A percentile compares a stretch with the other conserved stretches of the same genome.
Evolutionary conservation across 352 stramenopile genomes (phyloP).

Genomic region (Globisporangium middletonii): DNA sequence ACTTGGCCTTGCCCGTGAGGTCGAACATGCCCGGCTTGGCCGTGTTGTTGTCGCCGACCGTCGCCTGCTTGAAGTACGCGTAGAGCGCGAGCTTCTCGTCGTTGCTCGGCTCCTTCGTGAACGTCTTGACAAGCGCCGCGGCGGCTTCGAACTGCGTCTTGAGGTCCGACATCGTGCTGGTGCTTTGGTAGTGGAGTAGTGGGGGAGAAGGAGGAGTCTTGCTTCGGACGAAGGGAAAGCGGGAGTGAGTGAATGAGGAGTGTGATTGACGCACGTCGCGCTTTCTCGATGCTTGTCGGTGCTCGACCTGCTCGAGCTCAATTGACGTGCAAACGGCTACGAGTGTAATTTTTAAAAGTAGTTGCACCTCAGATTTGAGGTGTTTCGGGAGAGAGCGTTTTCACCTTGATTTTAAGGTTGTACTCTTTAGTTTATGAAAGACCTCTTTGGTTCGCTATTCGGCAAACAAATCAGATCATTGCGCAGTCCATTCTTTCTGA

Average conservation of each 20-base stretch:
- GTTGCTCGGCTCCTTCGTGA: slow-evolving; percentile 79
- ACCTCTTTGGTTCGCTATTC: too few relatives aligned
- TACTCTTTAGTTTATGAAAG: too few relatives aligned
- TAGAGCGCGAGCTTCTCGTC: slow-evolving; percentile 89
- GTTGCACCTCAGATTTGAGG: too few relatives aligned
- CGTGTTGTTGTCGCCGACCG: slow-evolving; percentile 81
- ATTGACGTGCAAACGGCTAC: too few relatives aligned
- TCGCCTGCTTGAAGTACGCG: slow-evolving; percentile 90
- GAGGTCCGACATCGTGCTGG: slow-evolving; percentile 67
- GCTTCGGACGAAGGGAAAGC: slow-evolving; percentile 14
- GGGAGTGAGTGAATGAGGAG: slow-evolving; percentile 18
- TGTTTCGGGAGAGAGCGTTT: too few relatives aligned
- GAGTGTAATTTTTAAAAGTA: too few relatives aligned
- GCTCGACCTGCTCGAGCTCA: too few relatives aligned
- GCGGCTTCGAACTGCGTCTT: slow-evolving; percentile 82
- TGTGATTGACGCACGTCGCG: slow-evolving; percentile 7
- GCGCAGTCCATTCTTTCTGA: too few relatives aligned
- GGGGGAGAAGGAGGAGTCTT: slow-evolving; percentile 4
- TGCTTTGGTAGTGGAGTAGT: neutral
- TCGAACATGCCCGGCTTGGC: slow-evolving; percentile 83
- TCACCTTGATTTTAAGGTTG: too few relatives aligned
- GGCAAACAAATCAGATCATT: too few relatives aligned
- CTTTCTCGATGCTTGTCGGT: neutral
- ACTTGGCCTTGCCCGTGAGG: slow-evolving; percentile 85
- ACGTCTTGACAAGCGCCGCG: slow-evolving; percentile 71